phyloP scores from a whole-genome alignment of 2,329 filamentous ascomycete species.

The Exophiala sp. region DNA sequence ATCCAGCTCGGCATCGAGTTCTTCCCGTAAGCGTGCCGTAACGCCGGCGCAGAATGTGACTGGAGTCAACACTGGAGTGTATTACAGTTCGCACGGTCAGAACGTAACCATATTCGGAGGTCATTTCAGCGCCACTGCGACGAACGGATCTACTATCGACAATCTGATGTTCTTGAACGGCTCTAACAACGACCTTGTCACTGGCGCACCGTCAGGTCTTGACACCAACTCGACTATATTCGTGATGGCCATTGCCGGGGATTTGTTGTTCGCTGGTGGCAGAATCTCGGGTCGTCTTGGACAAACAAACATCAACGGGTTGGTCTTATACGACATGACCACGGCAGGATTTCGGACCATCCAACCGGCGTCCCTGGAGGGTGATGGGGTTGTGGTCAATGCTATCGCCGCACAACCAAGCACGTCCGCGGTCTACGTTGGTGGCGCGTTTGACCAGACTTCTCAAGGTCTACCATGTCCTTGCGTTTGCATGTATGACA shows the following conservation, averaged over 20 bases:
- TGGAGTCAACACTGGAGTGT: slow-evolving; percentile 66
- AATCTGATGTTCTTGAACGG: slow-evolving; percentile 81
- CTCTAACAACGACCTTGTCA: slow-evolving; percentile 58
- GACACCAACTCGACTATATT: slow-evolving; percentile 68
- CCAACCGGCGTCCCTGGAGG: slow-evolving; percentile 71
- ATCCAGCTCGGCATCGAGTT: slow-evolving; percentile 25
- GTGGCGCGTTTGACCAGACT: slow-evolving; percentile 66
- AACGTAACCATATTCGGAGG: slow-evolving; percentile 87
- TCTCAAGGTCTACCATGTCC: slow-evolving; percentile 79
- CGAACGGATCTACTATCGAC: slow-evolving; percentile 64
- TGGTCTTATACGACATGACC: slow-evolving; percentile 72
- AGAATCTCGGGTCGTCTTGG: slow-evolving; percentile 65
- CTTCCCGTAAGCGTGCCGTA: slow-evolving; percentile 29
- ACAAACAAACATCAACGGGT: slow-evolving; percentile 59
- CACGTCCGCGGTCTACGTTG: slow-evolving; percentile 72
- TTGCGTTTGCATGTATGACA: slow-evolving; percentile 73
- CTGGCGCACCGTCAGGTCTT: slow-evolving; percentile 62
- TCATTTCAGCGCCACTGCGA: slow-evolving; percentile 67
- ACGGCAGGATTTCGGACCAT: slow-evolving; percentile 54
- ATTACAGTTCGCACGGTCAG: slow-evolving; percentile 61
- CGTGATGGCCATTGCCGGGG: slow-evolving; percentile 60
- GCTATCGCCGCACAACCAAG: slow-evolving; percentile 67
- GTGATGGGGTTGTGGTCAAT: slow-evolving; percentile 65
- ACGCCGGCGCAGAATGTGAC: slow-evolving; percentile 34
- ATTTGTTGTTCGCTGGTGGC: slow-evolving; percentile 76